Base-by-base conservation (phyloP, 148 eudicot genomes). In the Polygonum maritimum region DNA sequence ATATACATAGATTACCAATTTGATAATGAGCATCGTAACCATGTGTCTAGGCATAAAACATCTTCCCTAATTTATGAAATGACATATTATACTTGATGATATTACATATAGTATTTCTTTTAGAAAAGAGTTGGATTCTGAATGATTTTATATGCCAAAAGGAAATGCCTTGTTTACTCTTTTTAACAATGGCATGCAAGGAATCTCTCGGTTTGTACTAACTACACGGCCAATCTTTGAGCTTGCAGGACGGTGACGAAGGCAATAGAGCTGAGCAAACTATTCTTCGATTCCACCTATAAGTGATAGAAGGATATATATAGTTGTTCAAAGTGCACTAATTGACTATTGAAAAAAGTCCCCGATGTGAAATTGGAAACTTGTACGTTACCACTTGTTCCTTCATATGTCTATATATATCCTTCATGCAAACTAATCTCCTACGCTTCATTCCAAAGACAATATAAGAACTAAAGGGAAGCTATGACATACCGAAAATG, bases 401-500 rank as follows among this genome's bases (percentile, higher is more conserved):
- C 35, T 40, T 44, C 45, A 2, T 52, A 19, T 73, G 75, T 73
- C 57, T 73, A 73, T 73, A 73, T 73, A 57, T 73, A 73, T 15
- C 38, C 38, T 16, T 14, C 52, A 71, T 41, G 14, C 49, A 39
- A 31, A 41, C 7, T 12, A 44, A 71, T 19, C 74, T 70, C 74
- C 21, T 40, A 70, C 8, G 35, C 33, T 45, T 72, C 3, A 12
- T 21, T 14, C 31, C 39, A 47, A 44, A 48, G 39, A 40, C 35
- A 21, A 58, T 21, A 15, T 51, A 7, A 45, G 35, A 58, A 70
- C 26, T n/a, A 19, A 36, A 74, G 44, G 26, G 41, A 45, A 38
- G 18, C n/a, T 31, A 76, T 76, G 78, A 39, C 70, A n/a, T 80
- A 57, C 16, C 72, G 33, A n/a, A 69, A 79, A 60, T 86, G 86